Conservation (phyloP, 2,329 filamentous ascomycete species). For the Daldinia sp. region DNA sequence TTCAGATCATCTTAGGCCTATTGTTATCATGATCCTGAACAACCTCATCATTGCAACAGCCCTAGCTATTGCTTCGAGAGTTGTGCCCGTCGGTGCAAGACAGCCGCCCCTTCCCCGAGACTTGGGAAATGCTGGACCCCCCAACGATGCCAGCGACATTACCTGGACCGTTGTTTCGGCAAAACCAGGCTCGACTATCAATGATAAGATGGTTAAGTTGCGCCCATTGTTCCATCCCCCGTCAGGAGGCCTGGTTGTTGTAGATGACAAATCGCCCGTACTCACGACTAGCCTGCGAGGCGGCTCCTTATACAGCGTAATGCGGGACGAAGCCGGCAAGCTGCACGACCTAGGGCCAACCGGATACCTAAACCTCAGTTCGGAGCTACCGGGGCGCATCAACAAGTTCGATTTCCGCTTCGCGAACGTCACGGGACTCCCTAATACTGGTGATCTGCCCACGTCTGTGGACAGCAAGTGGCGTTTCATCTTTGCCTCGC, state of each 20-base stretch:
- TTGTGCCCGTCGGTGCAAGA: background rate
- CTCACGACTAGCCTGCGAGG: constrained; percentile 30
- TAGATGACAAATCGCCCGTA: constrained; percentile 36
- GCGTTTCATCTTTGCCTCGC: background rate
- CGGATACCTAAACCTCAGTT: background rate
- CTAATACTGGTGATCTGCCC: too few species aligned
- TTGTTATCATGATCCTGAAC: background rate
- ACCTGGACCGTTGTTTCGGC: constrained; percentile 28
- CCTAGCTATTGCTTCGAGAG: background rate
- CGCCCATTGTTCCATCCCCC: constrained; percentile 21
- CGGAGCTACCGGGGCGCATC: background rate
- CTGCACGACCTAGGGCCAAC: background rate
- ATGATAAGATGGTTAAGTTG: constrained; percentile 39
- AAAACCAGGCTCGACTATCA: constrained; percentile 25
- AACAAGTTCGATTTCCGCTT: background rate
- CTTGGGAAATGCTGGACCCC: background rate
- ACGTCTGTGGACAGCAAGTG: background rate
- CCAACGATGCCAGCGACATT: constrained; percentile 26
- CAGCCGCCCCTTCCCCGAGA: background rate
- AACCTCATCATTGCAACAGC: background rate
- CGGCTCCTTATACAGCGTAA: constrained; percentile 20
- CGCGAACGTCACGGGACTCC: background rate
- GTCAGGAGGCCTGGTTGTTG: constrained; percentile 22
- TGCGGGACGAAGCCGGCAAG: background rate
- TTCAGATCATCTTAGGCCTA: background rate